A percentile compares a stretch with the other conserved stretches of the same genome.
These are phyloP conservation scores for Aspergillus nidulans DNA, from an alignment of 495 filamentous ascomycete genomes.

Conservation along the genomic window DNA sequence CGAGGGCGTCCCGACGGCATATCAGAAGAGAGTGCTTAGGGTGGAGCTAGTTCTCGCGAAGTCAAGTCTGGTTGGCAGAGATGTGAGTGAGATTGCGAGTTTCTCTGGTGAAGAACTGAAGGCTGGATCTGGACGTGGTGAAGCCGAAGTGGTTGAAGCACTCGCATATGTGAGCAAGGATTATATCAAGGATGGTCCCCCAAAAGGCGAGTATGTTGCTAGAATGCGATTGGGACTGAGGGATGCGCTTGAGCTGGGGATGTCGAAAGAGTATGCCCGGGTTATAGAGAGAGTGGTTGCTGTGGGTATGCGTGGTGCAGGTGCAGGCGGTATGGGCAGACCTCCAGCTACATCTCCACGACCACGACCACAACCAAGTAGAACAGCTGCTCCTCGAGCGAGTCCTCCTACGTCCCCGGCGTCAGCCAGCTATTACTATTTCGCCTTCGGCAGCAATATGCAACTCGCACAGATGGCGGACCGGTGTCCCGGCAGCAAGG, in stretches of 20 bases:
- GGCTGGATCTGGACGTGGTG: neutral
- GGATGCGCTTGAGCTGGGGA: neutral
- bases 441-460: conserved; percentile 10
- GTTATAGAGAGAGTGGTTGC: neutral
- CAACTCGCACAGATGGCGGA: conserved; percentile 5
- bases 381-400: neutral
- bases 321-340: neutral
- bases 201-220: neutral
- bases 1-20: neutral
- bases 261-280: neutral
- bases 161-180: neutral
- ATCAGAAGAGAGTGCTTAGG: neutral
- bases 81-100: neutral
- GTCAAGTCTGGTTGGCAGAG: neutral
- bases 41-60: neutral
- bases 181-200: neutral
- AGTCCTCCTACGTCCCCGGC: neutral
- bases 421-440: conserved; percentile 5
- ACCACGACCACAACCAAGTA: neutral
- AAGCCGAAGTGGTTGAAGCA: neutral
- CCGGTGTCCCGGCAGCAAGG: neutral
- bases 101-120: neutral
- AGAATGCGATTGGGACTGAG: neutral
- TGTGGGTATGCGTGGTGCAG: neutral
- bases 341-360: too few relatives aligned